Evolutionary conservation across 2,329 filamentous ascomycete species (phyloP).

Genomic region (Fusarium abutilonis): DNA sequence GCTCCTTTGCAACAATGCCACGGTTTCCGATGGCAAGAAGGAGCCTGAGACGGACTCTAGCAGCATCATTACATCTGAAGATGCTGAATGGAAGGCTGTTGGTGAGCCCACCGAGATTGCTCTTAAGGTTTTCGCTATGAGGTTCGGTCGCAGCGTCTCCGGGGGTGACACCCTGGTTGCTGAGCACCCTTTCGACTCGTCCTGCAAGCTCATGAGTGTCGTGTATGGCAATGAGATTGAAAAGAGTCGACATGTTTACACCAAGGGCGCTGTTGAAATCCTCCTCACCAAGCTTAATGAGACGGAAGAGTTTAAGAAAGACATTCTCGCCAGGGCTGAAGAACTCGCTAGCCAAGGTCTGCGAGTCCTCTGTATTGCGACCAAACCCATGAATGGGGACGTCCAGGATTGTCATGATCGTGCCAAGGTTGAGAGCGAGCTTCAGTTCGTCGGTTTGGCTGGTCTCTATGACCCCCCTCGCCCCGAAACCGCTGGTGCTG

Average conservation of each 20-base stretch:
- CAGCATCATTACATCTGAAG: slow-evolving; percentile 58
- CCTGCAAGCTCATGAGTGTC: slow-evolving; percentile 79
- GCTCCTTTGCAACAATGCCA: slow-evolving; percentile 70
- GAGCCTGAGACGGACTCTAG: slow-evolving; percentile 59
- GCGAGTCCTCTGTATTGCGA: slow-evolving; percentile 74
- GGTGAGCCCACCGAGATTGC: slow-evolving; percentile 79
- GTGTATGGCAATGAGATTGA: slow-evolving; percentile 61
- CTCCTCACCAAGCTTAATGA: slow-evolving; percentile 63
- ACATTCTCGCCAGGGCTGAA: slow-evolving; percentile 62
- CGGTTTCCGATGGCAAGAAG: slow-evolving; percentile 60
- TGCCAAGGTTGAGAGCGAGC: slow-evolving; percentile 62
- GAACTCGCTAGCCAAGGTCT: slow-evolving; percentile 70
- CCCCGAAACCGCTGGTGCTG: slow-evolving; percentile 70
- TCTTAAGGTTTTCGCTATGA: slow-evolving; percentile 76
- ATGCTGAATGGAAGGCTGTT: slow-evolving; percentile 64
- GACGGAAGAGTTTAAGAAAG: slow-evolving; percentile 57
- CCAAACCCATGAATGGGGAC: slow-evolving; percentile 55
- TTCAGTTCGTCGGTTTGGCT: slow-evolving; percentile 74
- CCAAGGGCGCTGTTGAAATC: slow-evolving; percentile 69
- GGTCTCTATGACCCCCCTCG: slow-evolving; percentile 79
- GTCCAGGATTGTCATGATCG: slow-evolving; percentile 58
- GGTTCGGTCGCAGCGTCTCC: slow-evolving; percentile 66
- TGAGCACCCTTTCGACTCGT: slow-evolving; percentile 78
- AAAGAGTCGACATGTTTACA: slow-evolving; percentile 57
- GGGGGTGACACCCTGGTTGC: slow-evolving; percentile 61